Percentiles rank a stretch among this genome's conserved stretches.
Conservation (phyloP, 129 eudicot genomes). For the Silybum marianum region DNA sequence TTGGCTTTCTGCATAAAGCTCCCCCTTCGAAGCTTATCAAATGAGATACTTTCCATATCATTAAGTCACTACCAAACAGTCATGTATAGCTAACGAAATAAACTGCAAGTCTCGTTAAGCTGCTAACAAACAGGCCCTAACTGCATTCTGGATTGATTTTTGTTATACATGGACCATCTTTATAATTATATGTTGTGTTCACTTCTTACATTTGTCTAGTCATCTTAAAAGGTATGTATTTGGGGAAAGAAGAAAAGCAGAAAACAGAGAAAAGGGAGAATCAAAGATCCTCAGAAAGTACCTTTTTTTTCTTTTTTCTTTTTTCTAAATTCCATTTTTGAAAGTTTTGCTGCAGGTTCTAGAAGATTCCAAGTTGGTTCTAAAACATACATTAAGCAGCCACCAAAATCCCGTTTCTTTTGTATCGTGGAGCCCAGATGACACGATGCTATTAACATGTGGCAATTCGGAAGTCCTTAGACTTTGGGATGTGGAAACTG, state of each 20-base stretch:
- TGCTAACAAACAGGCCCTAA: neutral
- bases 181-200: constrained; percentile 11
- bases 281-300: neutral
- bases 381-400: constrained; percentile 53
- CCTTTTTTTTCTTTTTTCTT: neutral
- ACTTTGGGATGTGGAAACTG: constrained; percentile 89
- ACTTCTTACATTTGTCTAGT: neutral
- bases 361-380: constrained; percentile 56
- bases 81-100: too few species aligned
- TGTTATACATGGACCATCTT: constrained; percentile 11
- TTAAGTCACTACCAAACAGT: too few species aligned
- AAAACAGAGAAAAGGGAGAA: neutral
- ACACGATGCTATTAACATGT: constrained; percentile 85
- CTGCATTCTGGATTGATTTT: neutral
- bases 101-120: too few species aligned
- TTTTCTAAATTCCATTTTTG: constrained; percentile 25
- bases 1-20: too few species aligned
- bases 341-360: constrained; percentile 52
- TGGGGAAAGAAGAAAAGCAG: constrained; percentile 3
- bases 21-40: too few species aligned
- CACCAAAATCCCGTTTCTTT: constrained; percentile 87
- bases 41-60: too few species aligned
- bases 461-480: constrained; percentile 82
- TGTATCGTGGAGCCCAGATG: constrained; percentile 94
- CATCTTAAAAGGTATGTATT: neutral